Conservation (phyloP, 1,284 basidiomycete species). For the Lentinula novae-zelandiae region DNA sequence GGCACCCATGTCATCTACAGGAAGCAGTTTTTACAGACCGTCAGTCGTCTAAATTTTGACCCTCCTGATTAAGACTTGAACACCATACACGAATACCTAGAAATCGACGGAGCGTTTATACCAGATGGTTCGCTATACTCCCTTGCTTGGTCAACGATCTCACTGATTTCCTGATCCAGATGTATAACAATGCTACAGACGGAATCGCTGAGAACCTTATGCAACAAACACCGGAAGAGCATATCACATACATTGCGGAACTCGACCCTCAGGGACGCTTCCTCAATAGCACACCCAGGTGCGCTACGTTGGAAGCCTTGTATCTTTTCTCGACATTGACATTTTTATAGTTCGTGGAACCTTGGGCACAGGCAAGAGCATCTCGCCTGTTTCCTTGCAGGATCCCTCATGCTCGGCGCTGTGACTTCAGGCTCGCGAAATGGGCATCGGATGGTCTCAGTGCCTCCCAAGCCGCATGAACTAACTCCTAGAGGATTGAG, state of each 20-base stretch:
- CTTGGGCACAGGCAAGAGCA: constrained; percentile 72
- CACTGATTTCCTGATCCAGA: constrained; percentile 32
- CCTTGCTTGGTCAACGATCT: background rate
- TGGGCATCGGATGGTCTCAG: constrained; percentile 33
- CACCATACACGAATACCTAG: constrained; percentile 28
- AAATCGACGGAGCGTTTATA: constrained; percentile 68
- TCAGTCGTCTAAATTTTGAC: constrained; percentile 25
- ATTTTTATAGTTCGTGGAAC: background rate
- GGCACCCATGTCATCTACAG: constrained; percentile 27
- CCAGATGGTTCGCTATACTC: constrained; percentile 42
- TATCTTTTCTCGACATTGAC: background rate
- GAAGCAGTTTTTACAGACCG: constrained; percentile 73
- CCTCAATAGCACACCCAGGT: constrained; percentile 18
- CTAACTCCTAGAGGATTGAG: constrained; percentile 51
- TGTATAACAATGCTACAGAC: constrained; percentile 78
- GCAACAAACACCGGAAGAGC: constrained; percentile 44
- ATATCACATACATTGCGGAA: constrained; percentile 72
- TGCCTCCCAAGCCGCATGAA: constrained; percentile 50
- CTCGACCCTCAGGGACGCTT: constrained; percentile 40
- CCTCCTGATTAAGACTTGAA: background rate
- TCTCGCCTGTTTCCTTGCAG: constrained; percentile 75
- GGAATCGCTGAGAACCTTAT: constrained; percentile 76
- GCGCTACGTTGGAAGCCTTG: background rate
- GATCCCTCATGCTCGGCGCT: constrained; percentile 66
- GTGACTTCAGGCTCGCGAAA: constrained; percentile 47